Conservation (phyloP, 345 rosid species). For the Boechera retrofracta region DNA sequence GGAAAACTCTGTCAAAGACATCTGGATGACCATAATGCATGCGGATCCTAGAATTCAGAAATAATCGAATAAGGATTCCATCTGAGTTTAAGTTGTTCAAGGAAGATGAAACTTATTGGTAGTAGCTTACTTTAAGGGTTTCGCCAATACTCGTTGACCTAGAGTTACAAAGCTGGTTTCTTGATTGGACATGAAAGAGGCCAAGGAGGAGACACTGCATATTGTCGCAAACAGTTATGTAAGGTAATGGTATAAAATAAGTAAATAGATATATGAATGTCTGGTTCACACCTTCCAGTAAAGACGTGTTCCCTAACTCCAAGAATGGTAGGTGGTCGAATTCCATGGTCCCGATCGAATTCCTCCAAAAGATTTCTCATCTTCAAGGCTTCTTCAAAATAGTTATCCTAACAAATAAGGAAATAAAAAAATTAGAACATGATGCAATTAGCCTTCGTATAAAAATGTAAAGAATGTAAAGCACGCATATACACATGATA, state of each 20-base stretch:
- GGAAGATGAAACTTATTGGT: slow-evolving; percentile 22
- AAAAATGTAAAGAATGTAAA: slow-evolving; percentile 11
- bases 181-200: slow-evolving; percentile 95
- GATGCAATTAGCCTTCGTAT: slow-evolving; percentile 33
- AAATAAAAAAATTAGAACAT: not conserved
- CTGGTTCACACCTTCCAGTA: slow-evolving; percentile 77
- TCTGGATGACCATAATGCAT: slow-evolving; percentile 99
- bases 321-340: slow-evolving; percentile 92
- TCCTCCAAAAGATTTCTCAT: slow-evolving; percentile 98
- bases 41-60: slow-evolving; percentile 67
- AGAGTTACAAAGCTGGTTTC: slow-evolving; percentile 94
- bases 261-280: slow-evolving; percentile 23
- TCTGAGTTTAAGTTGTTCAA: slow-evolving; percentile 12
- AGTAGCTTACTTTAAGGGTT: slow-evolving; percentile 84
- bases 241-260: slow-evolving; percentile 2
- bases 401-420: slow-evolving; percentile 70
- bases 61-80: slow-evolving; percentile 19
- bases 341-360: slow-evolving; percentile 81
- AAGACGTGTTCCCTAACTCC: slow-evolving; percentile 98
- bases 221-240: slow-evolving; percentile 28
- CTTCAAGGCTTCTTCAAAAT: slow-evolving; percentile 98
- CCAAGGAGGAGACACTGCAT: slow-evolving; percentile 98
- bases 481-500: slow-evolving; percentile 30
- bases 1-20: slow-evolving; percentile 96
- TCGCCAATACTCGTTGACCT: slow-evolving; percentile 95